phyloP scores from a whole-genome alignment of 176 grass and related monocot genomes.

The Musa beccarii region DNA sequence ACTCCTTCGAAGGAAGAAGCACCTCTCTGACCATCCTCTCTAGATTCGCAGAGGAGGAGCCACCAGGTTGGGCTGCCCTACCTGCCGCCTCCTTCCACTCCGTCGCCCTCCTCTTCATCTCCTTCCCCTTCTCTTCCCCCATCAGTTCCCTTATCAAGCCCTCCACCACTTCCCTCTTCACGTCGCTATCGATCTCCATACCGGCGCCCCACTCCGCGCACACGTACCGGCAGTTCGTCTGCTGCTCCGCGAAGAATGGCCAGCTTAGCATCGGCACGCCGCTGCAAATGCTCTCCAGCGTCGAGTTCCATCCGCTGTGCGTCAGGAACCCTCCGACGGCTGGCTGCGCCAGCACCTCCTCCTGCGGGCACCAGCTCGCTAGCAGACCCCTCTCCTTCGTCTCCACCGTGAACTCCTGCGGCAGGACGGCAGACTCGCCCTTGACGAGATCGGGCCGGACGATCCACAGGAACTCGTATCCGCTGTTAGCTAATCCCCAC shows the following conservation, averaged over 20 bases:
- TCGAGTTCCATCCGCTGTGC: conserved; percentile 21
- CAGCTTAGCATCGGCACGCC: conserved; percentile 15
- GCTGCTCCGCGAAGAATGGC: conserved; percentile 21
- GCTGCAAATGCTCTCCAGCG: conserved; percentile 4
- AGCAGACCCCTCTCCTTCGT: conserved; percentile 1
- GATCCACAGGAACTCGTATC: conserved; percentile 3
- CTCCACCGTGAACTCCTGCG: not conserved
- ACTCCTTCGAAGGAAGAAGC: conserved; percentile 26
- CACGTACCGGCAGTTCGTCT: not conserved
- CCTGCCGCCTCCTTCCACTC: not conserved
- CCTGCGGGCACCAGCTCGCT: conserved; percentile 6
- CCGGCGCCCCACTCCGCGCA: not conserved
- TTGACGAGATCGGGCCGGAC: conserved; percentile 3
- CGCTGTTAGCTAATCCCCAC: conserved; percentile 8
- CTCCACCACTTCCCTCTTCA: conserved; percentile 12
- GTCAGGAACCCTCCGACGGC: conserved; percentile 14
- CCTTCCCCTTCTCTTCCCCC: conserved; percentile 8
- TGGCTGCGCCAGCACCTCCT: not conserved
- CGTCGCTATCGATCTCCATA: conserved; percentile 10
- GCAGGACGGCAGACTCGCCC: conserved; percentile 3
- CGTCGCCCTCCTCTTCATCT: not conserved
- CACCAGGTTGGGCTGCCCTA: not conserved
- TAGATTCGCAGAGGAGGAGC: conserved; percentile 18
- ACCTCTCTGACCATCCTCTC: conserved; percentile 27
- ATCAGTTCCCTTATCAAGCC: conserved; percentile 13